A percentile compares a stretch with the other conserved stretches of the same genome.
Evolutionary conservation across 148 eudicot species (phyloP).

Genomic region (Heliosperma pusillum): DNA sequence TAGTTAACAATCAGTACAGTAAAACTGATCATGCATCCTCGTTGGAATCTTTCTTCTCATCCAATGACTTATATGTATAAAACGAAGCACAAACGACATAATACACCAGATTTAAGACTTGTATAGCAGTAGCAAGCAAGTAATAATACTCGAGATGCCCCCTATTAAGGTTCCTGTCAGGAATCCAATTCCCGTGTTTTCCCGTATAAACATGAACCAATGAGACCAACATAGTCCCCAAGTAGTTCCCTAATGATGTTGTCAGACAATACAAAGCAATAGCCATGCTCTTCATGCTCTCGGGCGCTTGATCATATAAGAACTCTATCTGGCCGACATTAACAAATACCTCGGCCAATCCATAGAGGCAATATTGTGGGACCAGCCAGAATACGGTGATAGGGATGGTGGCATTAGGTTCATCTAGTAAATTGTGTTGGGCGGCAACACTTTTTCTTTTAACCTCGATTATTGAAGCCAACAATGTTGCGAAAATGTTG

Average conservation of each 20-base stretch:
- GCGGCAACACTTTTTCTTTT: slow-evolving; percentile 48
- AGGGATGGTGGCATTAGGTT: slow-evolving; percentile 43
- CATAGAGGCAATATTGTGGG: slow-evolving; percentile 73
- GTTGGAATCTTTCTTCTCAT: slow-evolving; percentile 23
- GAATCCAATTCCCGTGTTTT: too few species aligned
- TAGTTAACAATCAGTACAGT: slow-evolving; percentile 8
- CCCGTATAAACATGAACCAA: too few species aligned
- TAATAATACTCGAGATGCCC: slow-evolving; percentile 80
- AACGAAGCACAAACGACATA: slow-evolving; percentile 58
- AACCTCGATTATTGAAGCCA: slow-evolving; percentile 64
- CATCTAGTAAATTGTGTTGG: too few species aligned
- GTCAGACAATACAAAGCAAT: slow-evolving; percentile 68
- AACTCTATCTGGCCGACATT: slow-evolving; percentile 84
- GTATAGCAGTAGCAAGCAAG: slow-evolving; percentile 62
- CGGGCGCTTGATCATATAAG: slow-evolving; percentile 79
- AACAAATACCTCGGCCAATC: slow-evolving; percentile 83
- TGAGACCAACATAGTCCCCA: too few species aligned
- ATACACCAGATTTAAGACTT: slow-evolving; percentile 57
- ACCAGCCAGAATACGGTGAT: slow-evolving; percentile 73
- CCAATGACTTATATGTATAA: slow-evolving; percentile 62
- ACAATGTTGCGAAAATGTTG: slow-evolving; percentile 58
- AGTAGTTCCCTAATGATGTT: slow-evolving; percentile 61
- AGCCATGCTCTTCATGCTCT: slow-evolving; percentile 87
- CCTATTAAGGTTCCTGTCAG: too few species aligned
- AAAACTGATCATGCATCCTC: slow-evolving; percentile 19